phyloP scores from a whole-genome alignment of 352 stramenopile species.

The Globisporangium orthogonon region DNA sequence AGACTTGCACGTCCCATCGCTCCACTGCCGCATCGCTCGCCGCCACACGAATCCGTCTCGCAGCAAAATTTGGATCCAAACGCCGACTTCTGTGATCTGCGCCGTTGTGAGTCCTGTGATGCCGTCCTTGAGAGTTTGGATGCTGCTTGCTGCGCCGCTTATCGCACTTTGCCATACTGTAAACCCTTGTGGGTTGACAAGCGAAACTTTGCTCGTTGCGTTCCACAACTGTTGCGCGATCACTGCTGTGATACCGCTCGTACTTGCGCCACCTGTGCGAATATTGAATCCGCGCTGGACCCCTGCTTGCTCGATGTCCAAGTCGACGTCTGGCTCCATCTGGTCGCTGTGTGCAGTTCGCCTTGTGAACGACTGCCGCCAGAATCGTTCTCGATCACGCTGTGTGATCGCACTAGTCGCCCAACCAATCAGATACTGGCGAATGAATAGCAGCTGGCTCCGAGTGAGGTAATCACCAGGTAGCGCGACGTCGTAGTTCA shows the following conservation, averaged over 20 bases:
- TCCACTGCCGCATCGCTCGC: conserved; percentile 56
- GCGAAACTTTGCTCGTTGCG: conserved; percentile 24
- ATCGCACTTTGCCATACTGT: conserved; percentile 33
- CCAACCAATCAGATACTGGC: conserved; percentile 56
- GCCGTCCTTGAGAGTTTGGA: conserved; percentile 13
- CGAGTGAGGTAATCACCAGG: conserved; percentile 45
- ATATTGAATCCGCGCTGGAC: conserved; percentile 56
- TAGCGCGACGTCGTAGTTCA: conserved; percentile 59
- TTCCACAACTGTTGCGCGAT: conserved; percentile 46
- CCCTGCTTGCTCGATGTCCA: conserved; percentile 41
- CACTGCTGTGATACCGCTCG: conserved; percentile 24
- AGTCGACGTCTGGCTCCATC: conserved; percentile 45
- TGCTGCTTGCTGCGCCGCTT: conserved; percentile 6
- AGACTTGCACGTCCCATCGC: conserved; percentile 46
- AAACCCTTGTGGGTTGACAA: conserved; percentile 42
- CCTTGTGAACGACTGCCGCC: conserved; percentile 36
- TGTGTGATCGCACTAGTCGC: conserved; percentile 28
- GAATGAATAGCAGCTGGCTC: conserved; percentile 45
- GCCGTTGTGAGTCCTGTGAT: conserved; percentile 20
- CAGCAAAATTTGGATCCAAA: conserved; percentile 40
- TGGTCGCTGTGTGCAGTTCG: conserved; percentile 37
- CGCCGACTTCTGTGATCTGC: conserved; percentile 28
- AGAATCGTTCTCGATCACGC: conserved; percentile 59
- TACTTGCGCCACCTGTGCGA: conserved; percentile 15
- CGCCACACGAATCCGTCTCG: conserved; percentile 37